Base-by-base conservation (phyloP, 225 moss, liverwort and hornwort genomes). In the Physcomitrellopsis africana region DNA sequence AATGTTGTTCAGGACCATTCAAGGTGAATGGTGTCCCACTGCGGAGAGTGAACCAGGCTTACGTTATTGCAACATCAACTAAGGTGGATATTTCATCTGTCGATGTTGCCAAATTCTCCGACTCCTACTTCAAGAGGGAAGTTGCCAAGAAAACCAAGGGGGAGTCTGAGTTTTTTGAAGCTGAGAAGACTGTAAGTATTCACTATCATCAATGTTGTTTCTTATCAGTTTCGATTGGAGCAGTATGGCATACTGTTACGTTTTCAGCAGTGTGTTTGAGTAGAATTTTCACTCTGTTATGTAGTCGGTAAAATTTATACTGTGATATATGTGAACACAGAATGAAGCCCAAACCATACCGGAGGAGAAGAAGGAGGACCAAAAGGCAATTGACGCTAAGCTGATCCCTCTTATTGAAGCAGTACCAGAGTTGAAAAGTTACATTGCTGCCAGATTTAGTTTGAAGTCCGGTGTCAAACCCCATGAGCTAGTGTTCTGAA, bases 391-490 rank as follows among this genome's bases (percentile, higher is more conserved):
- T 17, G 92, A 92, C 64, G 77, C 72, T 20, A 52, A 80, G 59
- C 51, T 89, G 59, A 19, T 85, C 29, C 81, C 84, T 53, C 68
- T 89, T 11, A 77, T 86, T 37, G 86, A 84, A 55, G 86, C 86
- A 78, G 71, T 72, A 15, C 82, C 82, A 5, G 89, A 90, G 18
- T 14, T 92, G 74, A 86, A 77, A 63, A 83, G 79, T 7, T 92
- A 90, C 67, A 74, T 92, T 65, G 42, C 77, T 37, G 65, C 87
- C 37, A 86, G 92, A 70, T 92, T 92, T 73, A 87, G 84, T 72
- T 76, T 89, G 80, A 92, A 92, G 54, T 89, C 89, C 63, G 89
- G 89, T 70, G 92, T 92, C 41, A 90, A 89, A 81, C 87, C 89
- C 26, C 89, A 90, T 63, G 87, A 89, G 62, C 65, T 89, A 42